Evolutionary conservation across 1,284 basidiomycete genomes (phyloP).

Genomic region (Irpex rosettiformis): DNA sequence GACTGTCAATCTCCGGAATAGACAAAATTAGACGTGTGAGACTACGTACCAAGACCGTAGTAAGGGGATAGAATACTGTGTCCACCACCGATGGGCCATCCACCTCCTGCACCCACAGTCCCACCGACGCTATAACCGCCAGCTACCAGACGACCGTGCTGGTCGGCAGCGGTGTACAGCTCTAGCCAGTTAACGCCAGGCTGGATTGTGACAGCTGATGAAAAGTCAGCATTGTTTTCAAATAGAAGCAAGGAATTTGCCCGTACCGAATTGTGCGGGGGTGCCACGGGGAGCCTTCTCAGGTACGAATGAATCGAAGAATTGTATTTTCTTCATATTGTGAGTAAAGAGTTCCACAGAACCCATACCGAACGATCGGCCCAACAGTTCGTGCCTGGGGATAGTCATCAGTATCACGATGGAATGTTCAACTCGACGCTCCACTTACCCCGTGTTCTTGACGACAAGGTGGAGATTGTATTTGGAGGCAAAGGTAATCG

Average conservation of each 20-base stretch:
- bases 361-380: constrained; percentile 21
- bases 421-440: background rate
- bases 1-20: background rate
- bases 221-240: background rate
- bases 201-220: constrained; percentile 35
- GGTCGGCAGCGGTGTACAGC: constrained; percentile 35
- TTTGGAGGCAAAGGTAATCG: constrained; percentile 36
- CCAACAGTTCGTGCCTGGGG: constrained; percentile 22
- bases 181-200: constrained; percentile 45
- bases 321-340: constrained; percentile 21
- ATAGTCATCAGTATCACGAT: background rate
- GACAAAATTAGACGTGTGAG: background rate
- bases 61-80: constrained; percentile 38
- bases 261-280: background rate
- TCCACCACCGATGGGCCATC: constrained; percentile 39
- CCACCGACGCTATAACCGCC: constrained; percentile 29
- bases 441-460: constrained; percentile 43
- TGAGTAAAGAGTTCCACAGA: constrained; percentile 20
- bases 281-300: constrained; percentile 16
- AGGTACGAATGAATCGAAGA: constrained; percentile 20
- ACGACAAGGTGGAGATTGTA: constrained; percentile 40
- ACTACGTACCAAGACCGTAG: constrained; percentile 35
- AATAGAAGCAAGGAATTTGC: background rate
- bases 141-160: constrained; percentile 19
- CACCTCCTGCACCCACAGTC: constrained; percentile 33